phyloP scores from a whole-genome alignment of 208 protist species.

The Angomonas deanei region DNA sequence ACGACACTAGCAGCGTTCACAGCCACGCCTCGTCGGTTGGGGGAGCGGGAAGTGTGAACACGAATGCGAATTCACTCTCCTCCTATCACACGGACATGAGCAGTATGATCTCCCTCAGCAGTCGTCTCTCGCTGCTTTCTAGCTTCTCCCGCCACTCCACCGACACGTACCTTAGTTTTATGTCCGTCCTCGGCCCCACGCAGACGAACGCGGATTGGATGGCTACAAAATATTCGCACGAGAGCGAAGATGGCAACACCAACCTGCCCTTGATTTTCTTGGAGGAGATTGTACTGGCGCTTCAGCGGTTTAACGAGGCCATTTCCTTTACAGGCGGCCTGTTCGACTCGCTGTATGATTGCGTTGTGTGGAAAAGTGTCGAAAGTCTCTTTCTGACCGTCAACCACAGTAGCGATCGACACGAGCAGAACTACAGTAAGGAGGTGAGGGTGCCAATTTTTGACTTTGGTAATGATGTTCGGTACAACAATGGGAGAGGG shows the following conservation, averaged over 20 bases:
- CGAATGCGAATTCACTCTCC: constrained; percentile 12
- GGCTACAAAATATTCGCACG: constrained; percentile 30
- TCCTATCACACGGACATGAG: constrained; percentile 15
- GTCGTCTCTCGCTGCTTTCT: constrained; percentile 77
- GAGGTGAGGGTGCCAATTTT: constrained; percentile 16
- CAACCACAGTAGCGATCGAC: constrained; percentile 1
- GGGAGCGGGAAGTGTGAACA: neutral
- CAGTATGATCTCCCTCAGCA: constrained; percentile 36
- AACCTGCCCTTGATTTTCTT: constrained; percentile 85
- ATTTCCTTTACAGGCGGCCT: neutral
- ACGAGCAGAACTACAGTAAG: neutral
- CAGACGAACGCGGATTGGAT: neutral
- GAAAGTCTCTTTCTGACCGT: constrained; percentile 1
- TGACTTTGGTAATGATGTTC: constrained; percentile 58
- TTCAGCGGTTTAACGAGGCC: constrained; percentile 33
- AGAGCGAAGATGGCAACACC: constrained; percentile 83
- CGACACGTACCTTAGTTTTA: constrained; percentile 69
- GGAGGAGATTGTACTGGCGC: constrained; percentile 63
- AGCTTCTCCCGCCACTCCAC: constrained; percentile 66
- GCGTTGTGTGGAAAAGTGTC: constrained; percentile 1
- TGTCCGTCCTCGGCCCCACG: constrained; percentile 66
- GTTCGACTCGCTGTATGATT: neutral
- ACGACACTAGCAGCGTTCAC: neutral
- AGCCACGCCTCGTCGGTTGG: neutral
- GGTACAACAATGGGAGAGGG: constrained; percentile 83